Percentiles rank a stretch among this genome's conserved stretches.
These are phyloP conservation scores for Auricularia heimuer DNA, from an alignment of 768 basidiomycete genomes.

Conservation along the genomic window DNA sequence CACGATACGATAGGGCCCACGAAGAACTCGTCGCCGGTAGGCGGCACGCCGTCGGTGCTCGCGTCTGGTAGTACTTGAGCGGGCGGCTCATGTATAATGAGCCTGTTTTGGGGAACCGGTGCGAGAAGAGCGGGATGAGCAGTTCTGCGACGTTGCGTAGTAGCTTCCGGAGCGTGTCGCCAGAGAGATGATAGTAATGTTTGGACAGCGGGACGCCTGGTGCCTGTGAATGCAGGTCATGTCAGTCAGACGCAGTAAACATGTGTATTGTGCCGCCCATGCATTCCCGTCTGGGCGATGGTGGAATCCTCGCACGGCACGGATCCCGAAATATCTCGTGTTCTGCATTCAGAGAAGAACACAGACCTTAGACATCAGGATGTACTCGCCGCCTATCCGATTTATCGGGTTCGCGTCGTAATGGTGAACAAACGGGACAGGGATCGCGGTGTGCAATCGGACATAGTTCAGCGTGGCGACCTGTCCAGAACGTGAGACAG, in stretches of 20 bases:
- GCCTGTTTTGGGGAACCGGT: conserved; percentile 67
- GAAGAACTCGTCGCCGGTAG: conserved; percentile 32
- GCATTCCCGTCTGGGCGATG: no score
- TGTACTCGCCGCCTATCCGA: conserved; percentile 75
- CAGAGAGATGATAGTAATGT: conserved; percentile 62
- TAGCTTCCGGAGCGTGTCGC: conserved; percentile 52
- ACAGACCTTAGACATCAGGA: conserved; percentile 76
- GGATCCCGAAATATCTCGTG: background rate
- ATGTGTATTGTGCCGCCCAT: background rate
- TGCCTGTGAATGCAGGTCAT: conserved; percentile 36
- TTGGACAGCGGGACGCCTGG: conserved; percentile 59
- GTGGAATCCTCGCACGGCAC: background rate
- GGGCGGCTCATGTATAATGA: conserved; percentile 33
- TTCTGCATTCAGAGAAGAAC: background rate
- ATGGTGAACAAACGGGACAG: conserved; percentile 65
- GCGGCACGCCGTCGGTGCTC: conserved; percentile 18
- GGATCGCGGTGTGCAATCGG: conserved; percentile 56
- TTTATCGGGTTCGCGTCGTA: conserved; percentile 81
- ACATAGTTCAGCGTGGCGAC: conserved; percentile 79
- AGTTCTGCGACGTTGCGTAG: conserved; percentile 60
- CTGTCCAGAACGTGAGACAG: conserved; percentile 3
- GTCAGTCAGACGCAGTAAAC: background rate
- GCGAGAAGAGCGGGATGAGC: conserved; percentile 63
- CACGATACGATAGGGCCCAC: conserved; percentile 81
- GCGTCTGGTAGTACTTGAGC: conserved; percentile 4